phyloP scores from a whole-genome alignment of 2,329 filamentous ascomycete genomes.

The Penicillium concentricum region DNA sequence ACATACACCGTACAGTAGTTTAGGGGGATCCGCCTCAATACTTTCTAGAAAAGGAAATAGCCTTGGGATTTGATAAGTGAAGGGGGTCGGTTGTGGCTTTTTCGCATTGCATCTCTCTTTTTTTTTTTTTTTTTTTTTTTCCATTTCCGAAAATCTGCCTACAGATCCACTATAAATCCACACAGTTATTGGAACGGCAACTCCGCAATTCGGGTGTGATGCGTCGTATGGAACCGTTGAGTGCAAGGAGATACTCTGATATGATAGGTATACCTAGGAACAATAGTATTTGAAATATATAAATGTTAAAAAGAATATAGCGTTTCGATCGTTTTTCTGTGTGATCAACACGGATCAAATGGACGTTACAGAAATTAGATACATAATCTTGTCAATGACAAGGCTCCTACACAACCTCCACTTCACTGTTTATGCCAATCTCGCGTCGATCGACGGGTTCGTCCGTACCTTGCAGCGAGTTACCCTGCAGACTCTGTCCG shows the following conservation, averaged over 20 bases:
- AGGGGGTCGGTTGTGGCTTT: constrained; percentile 4
- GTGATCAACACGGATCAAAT: background rate
- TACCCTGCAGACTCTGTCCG: constrained; percentile 24
- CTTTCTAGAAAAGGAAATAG: constrained; percentile 1
- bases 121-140: background rate
- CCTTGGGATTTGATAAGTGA: background rate
- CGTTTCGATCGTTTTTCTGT: background rate
- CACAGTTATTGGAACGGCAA: background rate
- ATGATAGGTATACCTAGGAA: constrained; percentile 1
- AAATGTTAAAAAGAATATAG: background rate
- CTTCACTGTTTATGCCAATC: constrained; percentile 3
- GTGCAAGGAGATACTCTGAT: background rate
- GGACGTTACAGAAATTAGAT: no score
- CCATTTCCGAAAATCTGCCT: no score
- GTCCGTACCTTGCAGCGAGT: constrained; percentile 28
- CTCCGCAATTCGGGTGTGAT: constrained; percentile 10
- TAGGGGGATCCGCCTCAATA: constrained; percentile 17
- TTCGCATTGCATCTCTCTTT: background rate
- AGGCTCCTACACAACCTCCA: background rate
- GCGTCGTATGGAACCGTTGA: constrained; percentile 3
- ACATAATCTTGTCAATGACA: background rate
- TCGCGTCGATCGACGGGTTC: constrained; percentile 25
- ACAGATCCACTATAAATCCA: background rate
- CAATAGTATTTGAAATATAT: background rate
- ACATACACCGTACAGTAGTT: constrained; percentile 22